Evolutionary conservation across 192 early-diverging fungal species (phyloP), one percentile per base, ranked within the genome.

Genomic region (Rhizoclosmatium sp.): DNA sequence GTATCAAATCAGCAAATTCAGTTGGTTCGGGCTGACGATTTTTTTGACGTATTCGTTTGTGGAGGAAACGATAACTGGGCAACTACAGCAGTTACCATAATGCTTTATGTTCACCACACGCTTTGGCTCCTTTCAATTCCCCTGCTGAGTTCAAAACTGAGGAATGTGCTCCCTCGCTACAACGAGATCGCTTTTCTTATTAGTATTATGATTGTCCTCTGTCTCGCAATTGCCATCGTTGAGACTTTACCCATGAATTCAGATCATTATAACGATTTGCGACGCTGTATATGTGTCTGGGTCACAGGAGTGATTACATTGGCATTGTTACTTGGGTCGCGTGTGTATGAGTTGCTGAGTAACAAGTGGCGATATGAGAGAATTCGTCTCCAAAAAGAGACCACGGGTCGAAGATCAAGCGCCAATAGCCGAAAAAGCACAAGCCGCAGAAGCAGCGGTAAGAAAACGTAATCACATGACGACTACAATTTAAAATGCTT

Each of bases 171-270:
- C 23, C 10, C 23, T 19, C 7, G 23, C 7, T 64, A 41, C 9
- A 64, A 64, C 21, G 61, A 64, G 21, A 19, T 21, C 1, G 21
- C 40, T 19, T 5, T 64, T 9, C 21, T 64, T 0, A 16, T 64
- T 5, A 10, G 61, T 64, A 5, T 64, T 7, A 19, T 41, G 61
- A 7, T 64, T 9, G 7, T 64, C 5, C 9, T 64, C 0, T 5
- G 5, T 10, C 10, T 64, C 7, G 21, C 61, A 64, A 10, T 41
- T 64, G 61, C 61, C 21, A 21, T 21, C 1, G 7, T 64, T 21
- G 23, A 19, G 61, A 39, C 61, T 7, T 64, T 64, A 21, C 61
- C 21, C 5, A 64, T 64, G 61, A 64, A 64, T 64, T 39, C 40
- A 39, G 61, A 64, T 41, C 21, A 64, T 9, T 1, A 19, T 5